Base-by-base conservation (phyloP, 768 basidiomycete species). In the Lactifluus pinguis region DNA sequence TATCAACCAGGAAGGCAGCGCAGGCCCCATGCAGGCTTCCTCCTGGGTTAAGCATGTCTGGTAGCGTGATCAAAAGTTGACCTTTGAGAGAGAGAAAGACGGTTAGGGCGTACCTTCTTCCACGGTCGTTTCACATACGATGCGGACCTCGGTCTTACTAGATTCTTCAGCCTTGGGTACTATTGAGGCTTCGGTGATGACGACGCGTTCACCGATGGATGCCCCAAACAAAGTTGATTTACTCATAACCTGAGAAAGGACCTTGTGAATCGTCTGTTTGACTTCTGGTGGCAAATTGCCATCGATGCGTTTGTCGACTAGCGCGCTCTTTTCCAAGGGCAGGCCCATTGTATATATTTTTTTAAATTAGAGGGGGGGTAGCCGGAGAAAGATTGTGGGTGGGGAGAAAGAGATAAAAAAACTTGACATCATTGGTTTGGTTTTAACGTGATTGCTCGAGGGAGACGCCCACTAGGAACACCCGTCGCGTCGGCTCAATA, bases 81-180 rank as follows among this genome's bases (percentile, higher is more conserved):
- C 25, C 2, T 25, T 25, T 25, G 2, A 25, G 25, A 25, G 25
- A 25, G 25, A 25, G n/a, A 25, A 36, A 13, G 32, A 17, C 21
- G 2, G 61, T 64, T 34, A 5, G 32, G 1, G 4, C 32, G 55
- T 41, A 73, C 72, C 72, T 50, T 68, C 62, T 17, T 55, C 42
- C 3, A 72, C 70, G 0, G 52, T 65, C 2, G 72, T 29, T 60
- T 72, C 70, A 53, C 70, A 73, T 9, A 73, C 69, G 8, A 73
- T 59, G 48, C 65, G 64, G 0, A 65, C 69, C 56, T 74, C 70
- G 42, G 64, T 65, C 69, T 69, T 71, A 21, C 63, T 50, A 11
- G 69, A 65, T 56, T 72, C 72, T 45, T 73, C 73, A 17, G 56
- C 60, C 48, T 72, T 71, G 9, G 59, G 60, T 17, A 67, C 53